Evolutionary conservation across 106 monocot genomes (phyloP), one percentile per base, ranked within the genome.

Genomic region (Dendrobium catenatum): DNA sequence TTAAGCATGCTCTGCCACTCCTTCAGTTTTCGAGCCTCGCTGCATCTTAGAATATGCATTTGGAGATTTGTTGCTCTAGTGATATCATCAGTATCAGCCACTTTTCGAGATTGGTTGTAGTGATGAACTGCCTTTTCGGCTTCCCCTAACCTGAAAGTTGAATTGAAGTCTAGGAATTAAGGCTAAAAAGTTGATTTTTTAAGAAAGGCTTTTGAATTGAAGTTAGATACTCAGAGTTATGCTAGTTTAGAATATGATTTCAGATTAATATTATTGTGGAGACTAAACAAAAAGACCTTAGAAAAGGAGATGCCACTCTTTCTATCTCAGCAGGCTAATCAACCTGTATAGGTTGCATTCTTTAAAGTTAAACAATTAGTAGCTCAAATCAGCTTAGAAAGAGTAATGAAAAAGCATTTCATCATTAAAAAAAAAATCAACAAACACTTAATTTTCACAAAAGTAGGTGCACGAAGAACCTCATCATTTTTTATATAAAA

Each of bases 141-240:
- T 51, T 85, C 86, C 55, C 91, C 91, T 33, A 91, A 55, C 77
- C 91, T 91, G 73, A 76, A 44, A 74, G 42, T 42, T 74, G 43
- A 42, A 43, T 42, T 74, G 6, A 72, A 29, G 10, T 9, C 68
- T 27, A 31, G 29, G 26, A 29, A 68, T 27, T 68, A 68, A 68
- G 6, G 29, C 58, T 17, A 58, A 17, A 18, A 58, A 18, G 46
- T 9, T 46, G 46, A 46, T 7, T 7, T 51, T 51, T 51, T 51
- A 3, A 1, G 1, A 20, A 61, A 61, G 6, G n/a, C 5, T 22
- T n/a, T 61, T 19, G 19, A 22, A 22, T 61, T 61, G 61, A n/a
- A 61, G 61, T 24, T 61, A 61, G 4, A 61, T 61, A 61, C 29
- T 29, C 29, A 8, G 29, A 8, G 22, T 26, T 22, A 68, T 9